phyloP scores from a whole-genome alignment of 148 eudicot genomes.

The Talinum fruticosum region DNA sequence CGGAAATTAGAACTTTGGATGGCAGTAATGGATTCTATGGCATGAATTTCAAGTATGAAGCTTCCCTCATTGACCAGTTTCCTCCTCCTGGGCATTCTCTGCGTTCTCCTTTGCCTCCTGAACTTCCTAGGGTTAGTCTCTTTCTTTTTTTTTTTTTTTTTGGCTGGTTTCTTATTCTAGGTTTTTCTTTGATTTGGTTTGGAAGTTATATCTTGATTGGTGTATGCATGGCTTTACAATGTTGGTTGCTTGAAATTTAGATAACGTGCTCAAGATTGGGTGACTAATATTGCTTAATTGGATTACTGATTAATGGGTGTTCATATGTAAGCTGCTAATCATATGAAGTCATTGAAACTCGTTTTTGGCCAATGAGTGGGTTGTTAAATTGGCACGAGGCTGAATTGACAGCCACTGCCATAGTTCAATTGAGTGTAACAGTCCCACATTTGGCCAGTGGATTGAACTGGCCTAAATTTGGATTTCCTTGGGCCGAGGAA shows the following conservation, averaged over 20 bases:
- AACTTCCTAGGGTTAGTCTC: conserved; percentile 28
- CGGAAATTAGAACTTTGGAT: conserved; percentile 23
- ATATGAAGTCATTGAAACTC: background rate
- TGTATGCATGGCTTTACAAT: background rate
- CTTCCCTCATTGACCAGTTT: conserved; percentile 29
- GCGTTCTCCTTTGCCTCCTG: conserved; percentile 20
- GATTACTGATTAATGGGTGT: background rate
- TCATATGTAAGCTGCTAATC: background rate
- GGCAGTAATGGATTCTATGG: conserved; percentile 26
- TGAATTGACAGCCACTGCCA: too few species aligned
- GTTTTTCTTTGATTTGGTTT: background rate
- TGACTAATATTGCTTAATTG: background rate
- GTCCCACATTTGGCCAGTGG: too few species aligned
- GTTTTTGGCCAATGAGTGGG: background rate
- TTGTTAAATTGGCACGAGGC: background rate
- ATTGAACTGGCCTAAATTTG: too few species aligned
- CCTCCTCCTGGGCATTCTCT: conserved; percentile 18
- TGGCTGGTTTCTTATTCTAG: background rate
- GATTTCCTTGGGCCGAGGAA: too few species aligned
- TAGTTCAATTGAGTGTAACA: too few species aligned
- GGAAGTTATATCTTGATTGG: background rate
- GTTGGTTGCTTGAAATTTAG: background rate
- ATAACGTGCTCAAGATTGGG: background rate
- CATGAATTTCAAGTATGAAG: conserved; percentile 19
- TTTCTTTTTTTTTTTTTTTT: background rate